A percentile compares a stretch with the other conserved stretches of the same genome.
These are phyloP conservation scores for Blastobotrys niveus DNA, from an alignment of 1,139 yeast genomes.

Conservation along the genomic window DNA sequence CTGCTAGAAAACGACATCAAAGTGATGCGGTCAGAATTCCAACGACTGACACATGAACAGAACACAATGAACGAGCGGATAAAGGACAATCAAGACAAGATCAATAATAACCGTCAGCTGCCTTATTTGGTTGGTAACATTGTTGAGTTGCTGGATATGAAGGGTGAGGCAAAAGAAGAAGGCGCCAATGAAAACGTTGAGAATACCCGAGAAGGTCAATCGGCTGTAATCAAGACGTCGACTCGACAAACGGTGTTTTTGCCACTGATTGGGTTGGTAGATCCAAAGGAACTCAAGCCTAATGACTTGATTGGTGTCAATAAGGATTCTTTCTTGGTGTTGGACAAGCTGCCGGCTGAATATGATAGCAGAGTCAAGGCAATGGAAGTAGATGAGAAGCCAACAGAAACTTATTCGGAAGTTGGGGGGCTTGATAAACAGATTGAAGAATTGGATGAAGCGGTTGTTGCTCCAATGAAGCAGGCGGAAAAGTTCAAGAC, in stretches of 20 bases:
- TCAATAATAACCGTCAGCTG: constrained; percentile 88
- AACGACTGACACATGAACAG: constrained; percentile 86
- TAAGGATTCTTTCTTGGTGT: constrained; percentile 87
- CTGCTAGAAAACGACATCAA: constrained; percentile 92
- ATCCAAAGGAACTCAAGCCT: constrained; percentile 80
- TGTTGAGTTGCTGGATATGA: constrained; percentile 87
- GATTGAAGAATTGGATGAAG: constrained; percentile 95
- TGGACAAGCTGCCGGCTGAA: constrained; percentile 94
- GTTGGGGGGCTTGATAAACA: constrained; percentile 98
- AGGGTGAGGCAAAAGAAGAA: constrained; percentile 81
- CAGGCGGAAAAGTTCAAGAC: constrained; percentile 93
- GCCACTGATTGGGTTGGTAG: constrained; percentile 94
- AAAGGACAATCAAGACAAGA: constrained; percentile 93
- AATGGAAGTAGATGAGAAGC: constrained; percentile 98
- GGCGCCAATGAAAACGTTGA: constrained; percentile 95
- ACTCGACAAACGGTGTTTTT: constrained; percentile 95
- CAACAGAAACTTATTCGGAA: constrained; percentile 93
- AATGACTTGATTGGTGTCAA: constrained; percentile 97
- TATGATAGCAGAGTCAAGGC: constrained; percentile 97
- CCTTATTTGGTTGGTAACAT: constrained; percentile 98
- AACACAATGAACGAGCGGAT: constrained; percentile 89
- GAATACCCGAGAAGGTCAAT: constrained; percentile 88
- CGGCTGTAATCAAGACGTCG: constrained; percentile 95
- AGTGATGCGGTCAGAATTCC: constrained; percentile 89
- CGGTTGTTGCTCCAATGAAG: constrained; percentile 97